Base-by-base conservation (phyloP, 345 rosid genomes). In the Salix caprea region DNA sequence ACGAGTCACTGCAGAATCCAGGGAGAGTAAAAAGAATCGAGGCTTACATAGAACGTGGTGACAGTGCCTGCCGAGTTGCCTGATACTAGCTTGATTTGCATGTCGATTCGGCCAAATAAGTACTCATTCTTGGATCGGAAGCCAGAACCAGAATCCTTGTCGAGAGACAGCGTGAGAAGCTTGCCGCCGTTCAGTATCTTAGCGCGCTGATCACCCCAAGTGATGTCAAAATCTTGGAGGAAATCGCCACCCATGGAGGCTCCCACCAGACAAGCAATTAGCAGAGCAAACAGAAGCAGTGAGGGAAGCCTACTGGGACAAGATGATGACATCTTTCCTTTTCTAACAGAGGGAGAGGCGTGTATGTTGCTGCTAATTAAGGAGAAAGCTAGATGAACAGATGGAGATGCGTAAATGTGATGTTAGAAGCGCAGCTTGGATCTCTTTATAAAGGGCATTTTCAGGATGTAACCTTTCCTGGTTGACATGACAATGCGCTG, bases 31-130 rank as follows among this genome's bases (percentile, higher is more conserved):
- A n/a, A 46, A 16, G 15, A 4, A 3, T 16, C 1, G 2, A 14
- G 7, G 46, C 69, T 62, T 32, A 73, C 76, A 42, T 73, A 73
- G 37, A 23, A 62, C 8, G 76, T 44, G 14, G 76, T 62, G 58
- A 73, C 76, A 6, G 69, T 61, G 36, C 76, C 76, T 1, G 76
- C 76, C 5, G 76, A 73, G 76, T 73, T 73, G 58, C 76, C 76
- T 15, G 76, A 4, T 24, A 73, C 76, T 9, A 73, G 42, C 36
- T 73, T 73, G 26, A 73, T 62, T 26, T 73, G 69, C 76, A 62
- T 42, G 50, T 73, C 76, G 28, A 73, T 40, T 62, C 76, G 42
- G 21, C 76, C 76, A 18, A 73, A 73, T 11, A 73, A 42, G 58
- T 62, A 73, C 42, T 73, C 58, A 18, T 73, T 61, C 69, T 62